phyloP scores from a whole-genome alignment of 202 grass and related monocot species.

The Bolboschoenoplectus hybrid region DNA sequence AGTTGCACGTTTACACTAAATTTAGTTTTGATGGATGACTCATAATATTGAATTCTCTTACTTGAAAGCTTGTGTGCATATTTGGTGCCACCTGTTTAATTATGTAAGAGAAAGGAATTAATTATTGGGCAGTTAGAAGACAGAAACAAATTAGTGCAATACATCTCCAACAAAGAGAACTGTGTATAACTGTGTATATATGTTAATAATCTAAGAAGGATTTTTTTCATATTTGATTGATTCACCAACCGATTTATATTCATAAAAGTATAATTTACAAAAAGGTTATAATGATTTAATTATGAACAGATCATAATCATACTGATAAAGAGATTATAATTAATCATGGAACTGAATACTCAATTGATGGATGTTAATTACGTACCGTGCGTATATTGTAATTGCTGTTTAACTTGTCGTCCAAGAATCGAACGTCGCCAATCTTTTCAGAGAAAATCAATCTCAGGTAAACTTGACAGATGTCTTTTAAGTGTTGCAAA shows the following conservation, averaged over 20 bases:
- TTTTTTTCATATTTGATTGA: not conserved
- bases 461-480: not conserved
- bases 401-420: not conserved
- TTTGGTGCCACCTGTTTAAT: not conserved
- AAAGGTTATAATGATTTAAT: not conserved
- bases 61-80: not conserved
- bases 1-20: not conserved
- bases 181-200: too few relatives aligned
- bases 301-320: too few relatives aligned
- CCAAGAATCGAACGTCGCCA: not conserved
- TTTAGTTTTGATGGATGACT: not conserved
- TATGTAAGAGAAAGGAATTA: not conserved
- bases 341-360: not conserved
- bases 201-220: not conserved
- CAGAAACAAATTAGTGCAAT: not conserved
- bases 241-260: not conserved
- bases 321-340: too few relatives aligned
- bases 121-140: not conserved
- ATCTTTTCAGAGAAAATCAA: not conserved
- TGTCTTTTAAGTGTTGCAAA: not conserved
- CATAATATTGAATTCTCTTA: not conserved
- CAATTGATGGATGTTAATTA: not conserved
- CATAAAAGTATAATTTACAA: not conserved
- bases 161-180: not conserved
- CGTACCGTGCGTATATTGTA: not conserved